Conservation (phyloP, 2,329 filamentous ascomycete genomes). For the Aspergillus sp. region DNA sequence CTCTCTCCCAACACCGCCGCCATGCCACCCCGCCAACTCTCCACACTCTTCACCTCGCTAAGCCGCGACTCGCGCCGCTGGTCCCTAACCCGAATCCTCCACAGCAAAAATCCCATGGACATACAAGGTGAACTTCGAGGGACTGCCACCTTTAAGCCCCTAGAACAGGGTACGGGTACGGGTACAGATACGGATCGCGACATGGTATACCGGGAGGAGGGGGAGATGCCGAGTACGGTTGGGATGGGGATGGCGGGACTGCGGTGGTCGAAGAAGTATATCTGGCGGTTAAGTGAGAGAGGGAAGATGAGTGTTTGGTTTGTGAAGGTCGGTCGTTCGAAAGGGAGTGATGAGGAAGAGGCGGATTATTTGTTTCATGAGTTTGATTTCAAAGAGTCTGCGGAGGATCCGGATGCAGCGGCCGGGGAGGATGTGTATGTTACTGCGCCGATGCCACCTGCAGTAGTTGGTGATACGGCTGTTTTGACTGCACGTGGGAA, state of each 20-base stretch:
- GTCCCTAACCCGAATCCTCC: constrained; percentile 32
- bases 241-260: constrained; percentile 19
- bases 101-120: constrained; percentile 35
- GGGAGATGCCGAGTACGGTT: constrained; percentile 29
- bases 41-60: constrained; percentile 24
- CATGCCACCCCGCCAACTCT: constrained; percentile 13
- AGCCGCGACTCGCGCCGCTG: constrained; percentile 22
- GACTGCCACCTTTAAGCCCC: constrained; percentile 31
- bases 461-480: constrained; percentile 11
- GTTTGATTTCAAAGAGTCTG: constrained; percentile 26
- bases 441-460: constrained; percentile 19
- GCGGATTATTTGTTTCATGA: constrained; percentile 42
- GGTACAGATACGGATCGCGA: constrained; percentile 7
- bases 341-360: constrained; percentile 11
- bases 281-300: constrained; percentile 32
- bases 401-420: background rate
- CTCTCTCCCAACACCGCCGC: background rate
- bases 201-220: constrained; percentile 39
- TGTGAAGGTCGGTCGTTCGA: constrained; percentile 26
- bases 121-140: constrained; percentile 37
- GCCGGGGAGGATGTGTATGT: constrained; percentile 11
- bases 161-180: constrained; percentile 1
- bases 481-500: constrained; percentile 34
- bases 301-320: constrained; percentile 40
- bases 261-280: constrained; percentile 38